Evolutionary conservation across 495 filamentous ascomycete genomes (phyloP), one percentile per base, ranked within the genome.

Genomic region (Hypoxylon subgilvum): DNA sequence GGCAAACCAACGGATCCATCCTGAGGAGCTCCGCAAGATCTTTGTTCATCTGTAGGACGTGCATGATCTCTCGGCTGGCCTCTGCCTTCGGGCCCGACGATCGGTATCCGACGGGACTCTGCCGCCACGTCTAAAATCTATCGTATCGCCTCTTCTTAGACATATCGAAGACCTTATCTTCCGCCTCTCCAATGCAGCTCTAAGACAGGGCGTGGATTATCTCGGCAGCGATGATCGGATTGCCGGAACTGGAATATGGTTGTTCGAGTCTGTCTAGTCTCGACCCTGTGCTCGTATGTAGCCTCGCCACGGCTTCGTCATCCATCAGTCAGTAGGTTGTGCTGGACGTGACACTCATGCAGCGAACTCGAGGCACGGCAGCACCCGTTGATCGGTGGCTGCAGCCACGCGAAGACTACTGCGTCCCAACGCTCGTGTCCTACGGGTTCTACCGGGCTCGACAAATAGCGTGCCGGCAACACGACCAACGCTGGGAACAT

Each of bases 381-480:
- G 23, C 38, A 13, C 25, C 41, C 13, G 28, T 52, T 42, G 30
- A 22, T 17, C 12, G 32, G 28, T 43, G 52, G 42, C 46, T 63
- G 52, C 52, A 52, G 59, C 59, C 47, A 63, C 30, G 52, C 52
- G 59, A 53, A 35, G 32, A 34, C 41, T 42, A 16, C 27, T 44
- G 48, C 31, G 31, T 47, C 21, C 30, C 22, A 57, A 44, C 36
- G 48, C 50, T 41, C 19, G 34, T 52, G 43, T 58, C 31, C 30
- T 36, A 54, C 42, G 17, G 43, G 17, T 61, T 53, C 43, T 16
- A 41, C 30, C 30, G 40, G 39, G 9, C 28, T 43, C 17, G 16
- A 4, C 12, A 12, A 13, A 31, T 16, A 14, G 13, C 27, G 21
- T 38, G 21, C 25, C 14, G 18, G 40, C 19, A 35, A 35, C 23